Base-by-base conservation (phyloP, 108 stramenopile species). In the Fistulifera pelliculosa region DNA sequence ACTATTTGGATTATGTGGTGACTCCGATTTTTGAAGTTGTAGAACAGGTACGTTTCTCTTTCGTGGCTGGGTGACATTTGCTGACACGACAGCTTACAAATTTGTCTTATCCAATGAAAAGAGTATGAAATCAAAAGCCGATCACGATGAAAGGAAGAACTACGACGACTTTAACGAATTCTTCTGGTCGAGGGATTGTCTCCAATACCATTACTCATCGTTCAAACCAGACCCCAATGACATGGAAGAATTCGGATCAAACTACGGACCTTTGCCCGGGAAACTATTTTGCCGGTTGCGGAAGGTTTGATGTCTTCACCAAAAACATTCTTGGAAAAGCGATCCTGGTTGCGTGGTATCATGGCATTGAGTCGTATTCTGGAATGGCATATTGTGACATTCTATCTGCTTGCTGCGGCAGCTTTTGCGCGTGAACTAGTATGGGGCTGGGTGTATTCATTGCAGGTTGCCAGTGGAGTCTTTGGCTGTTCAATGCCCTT, bases 91-190 rank as follows among this genome's bases (percentile, higher is more conserved):
- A n/a, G n/a, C n/a, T n/a, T n/a, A n/a, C n/a, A n/a, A n/a, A n/a
- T n/a, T n/a, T n/a, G n/a, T n/a, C n/a, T n/a, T n/a, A n/a, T n/a
- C n/a, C n/a, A n/a, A n/a, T 27, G 26, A 31, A 14, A 49, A 88
- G 87, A 86, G 67, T 54, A 87, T 91, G 81, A 82, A 75, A 64
- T 78, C 76, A 14, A 76, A 76, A 27, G 59, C 69, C 11, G 96
- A 97, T 52, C 94, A 97, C 52, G 54, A 64, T 49, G 81, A 92
- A 54, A 82, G 75, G 44, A 81, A 92, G 47, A 98, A 95, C 76
- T 98, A 98, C 65, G 97, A 98, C 52, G 97, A 98, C 64, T 89
- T 94, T 71, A 98, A 98, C 62, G 97, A 98, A 70, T 98, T 97
- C 77, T 98, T 98, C 73, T 98, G 97, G 97, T 92, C 90, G 11